phyloP scores from a whole-genome alignment of 148 eudicot genomes.

The Amaranthus cruentus region DNA sequence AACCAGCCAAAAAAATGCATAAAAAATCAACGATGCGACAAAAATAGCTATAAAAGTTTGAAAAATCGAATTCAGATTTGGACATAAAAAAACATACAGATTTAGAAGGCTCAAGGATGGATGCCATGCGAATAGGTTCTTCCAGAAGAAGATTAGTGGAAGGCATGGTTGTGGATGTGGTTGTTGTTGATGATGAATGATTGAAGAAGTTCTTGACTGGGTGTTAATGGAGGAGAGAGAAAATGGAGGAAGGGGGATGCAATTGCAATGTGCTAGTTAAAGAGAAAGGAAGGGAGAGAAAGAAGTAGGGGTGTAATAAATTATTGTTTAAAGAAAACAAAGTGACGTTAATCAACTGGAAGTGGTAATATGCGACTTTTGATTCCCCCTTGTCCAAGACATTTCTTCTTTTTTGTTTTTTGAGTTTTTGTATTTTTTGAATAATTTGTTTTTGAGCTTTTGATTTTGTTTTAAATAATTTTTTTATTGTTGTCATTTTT shows the following conservation, averaged over 20 bases:
- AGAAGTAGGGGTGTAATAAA: background rate
- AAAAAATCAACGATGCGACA: constrained; percentile 1
- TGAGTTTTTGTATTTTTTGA: background rate
- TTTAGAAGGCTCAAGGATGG: constrained; percentile 91
- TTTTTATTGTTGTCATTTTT: no score
- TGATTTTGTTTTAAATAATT: no score
- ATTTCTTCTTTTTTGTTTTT: background rate
- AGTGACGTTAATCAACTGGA: background rate
- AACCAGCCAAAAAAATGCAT: constrained; percentile 1
- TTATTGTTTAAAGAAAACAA: no score
- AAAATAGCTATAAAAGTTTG: background rate
- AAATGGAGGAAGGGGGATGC: constrained; percentile 8
- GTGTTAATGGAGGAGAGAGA: background rate
- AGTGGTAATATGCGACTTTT: constrained; percentile 4
- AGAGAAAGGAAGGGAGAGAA: background rate
- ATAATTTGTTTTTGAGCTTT: no score
- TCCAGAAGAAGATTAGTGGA: constrained; percentile 84
- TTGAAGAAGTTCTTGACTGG: background rate
- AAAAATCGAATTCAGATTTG: background rate
- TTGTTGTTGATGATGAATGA: background rate
- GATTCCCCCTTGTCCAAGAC: constrained; percentile 12
- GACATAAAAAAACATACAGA: constrained; percentile 35
- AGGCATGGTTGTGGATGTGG: constrained; percentile 42
- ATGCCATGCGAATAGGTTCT: constrained; percentile 96
- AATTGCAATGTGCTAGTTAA: background rate